Evolutionary conservation across 306 rosid species (phyloP), one percentile per base, ranked within the genome.

Genomic region (Abrus pulchellus): DNA sequence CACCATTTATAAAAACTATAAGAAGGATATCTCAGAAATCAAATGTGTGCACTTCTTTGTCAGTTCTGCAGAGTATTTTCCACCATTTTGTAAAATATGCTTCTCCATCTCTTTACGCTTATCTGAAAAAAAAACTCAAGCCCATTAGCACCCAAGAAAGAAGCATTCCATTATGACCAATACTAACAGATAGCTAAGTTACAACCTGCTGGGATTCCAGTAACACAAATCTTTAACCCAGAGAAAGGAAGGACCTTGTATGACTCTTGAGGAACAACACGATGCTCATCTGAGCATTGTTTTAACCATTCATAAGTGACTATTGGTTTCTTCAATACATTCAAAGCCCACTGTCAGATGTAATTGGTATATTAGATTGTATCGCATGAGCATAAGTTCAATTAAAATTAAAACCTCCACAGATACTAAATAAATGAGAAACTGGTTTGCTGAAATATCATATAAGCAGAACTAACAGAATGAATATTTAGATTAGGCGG

Each of bases 211-310:
- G 90, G 90, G 68, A 93, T 83, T 84, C 97, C 83, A 79, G 98
- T 90, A 68, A 93, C 97, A 67, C 92, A 93, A 78, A 95, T 95
- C 64, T 79, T 90, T 85, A 95, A 83, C 83, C 98, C 99, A 76
- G 93, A 89, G 85, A 95, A 90, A 60, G 98, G 97, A 82, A 87
- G 98, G 78, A 95, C 94, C 82, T 92, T 87, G 84, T 86, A 93
- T 70, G 92, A 87, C 78, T 95, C 97, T 53, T 93, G 99, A 77
- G 98, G 94, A 78, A 93, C 97, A 87, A 90, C 84, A 3, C 92
- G 97, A 83, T 95, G 99, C 84, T 95, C 98, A 27, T 85, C 86
- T 84, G 98, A 88, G 93, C 99, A 95, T 84, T 93, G 95, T 66
- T 93, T 81, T 82, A 95, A 87, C 98, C 98, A 95, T 84, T 88